Percentiles rank a stretch among this genome's conserved stretches.
phyloP scores from a whole-genome alignment of 345 rosid species.

The Cardamine resedifolia region DNA sequence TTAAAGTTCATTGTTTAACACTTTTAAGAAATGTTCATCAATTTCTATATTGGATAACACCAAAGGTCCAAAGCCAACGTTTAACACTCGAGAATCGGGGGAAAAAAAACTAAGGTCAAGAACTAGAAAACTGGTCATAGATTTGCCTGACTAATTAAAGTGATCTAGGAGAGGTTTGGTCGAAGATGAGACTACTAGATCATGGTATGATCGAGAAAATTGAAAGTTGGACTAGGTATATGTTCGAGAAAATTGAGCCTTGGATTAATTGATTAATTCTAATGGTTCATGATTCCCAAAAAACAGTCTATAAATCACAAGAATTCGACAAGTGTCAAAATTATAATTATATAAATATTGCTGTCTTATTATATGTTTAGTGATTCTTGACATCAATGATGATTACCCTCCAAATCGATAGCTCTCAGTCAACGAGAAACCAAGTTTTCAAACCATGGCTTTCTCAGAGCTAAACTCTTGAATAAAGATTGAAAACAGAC shows the following conservation, averaged over 20 bases:
- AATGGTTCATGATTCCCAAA: too few species aligned
- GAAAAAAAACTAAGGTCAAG: not conserved
- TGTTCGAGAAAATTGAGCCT: too few species aligned
- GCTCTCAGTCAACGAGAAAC: slow-evolving; percentile 29
- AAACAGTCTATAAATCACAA: not conserved
- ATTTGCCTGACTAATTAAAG: not conserved
- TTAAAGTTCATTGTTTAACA: not conserved
- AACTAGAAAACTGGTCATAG: too few species aligned
- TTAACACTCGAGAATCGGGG: not conserved
- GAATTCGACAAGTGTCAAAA: too few species aligned
- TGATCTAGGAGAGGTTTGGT: not conserved
- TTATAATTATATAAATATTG: too few species aligned
- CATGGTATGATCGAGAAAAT: not conserved
- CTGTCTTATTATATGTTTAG: too few species aligned
- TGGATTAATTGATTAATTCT: too few species aligned
- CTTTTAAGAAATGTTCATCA: not conserved
- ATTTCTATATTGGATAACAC: not conserved
- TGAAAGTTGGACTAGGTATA: too few species aligned
- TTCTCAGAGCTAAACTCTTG: slow-evolving; percentile 37
- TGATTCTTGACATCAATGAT: too few species aligned
- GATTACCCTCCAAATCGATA: slow-evolving; percentile 24
- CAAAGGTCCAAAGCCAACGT: not conserved
- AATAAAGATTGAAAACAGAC: not conserved
- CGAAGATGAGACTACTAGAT: not conserved
- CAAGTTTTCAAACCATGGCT: slow-evolving; percentile 49